Evolutionary conservation across 2,329 filamentous ascomycete genomes (phyloP).

Genomic region (Tricladium varicosporioides): DNA sequence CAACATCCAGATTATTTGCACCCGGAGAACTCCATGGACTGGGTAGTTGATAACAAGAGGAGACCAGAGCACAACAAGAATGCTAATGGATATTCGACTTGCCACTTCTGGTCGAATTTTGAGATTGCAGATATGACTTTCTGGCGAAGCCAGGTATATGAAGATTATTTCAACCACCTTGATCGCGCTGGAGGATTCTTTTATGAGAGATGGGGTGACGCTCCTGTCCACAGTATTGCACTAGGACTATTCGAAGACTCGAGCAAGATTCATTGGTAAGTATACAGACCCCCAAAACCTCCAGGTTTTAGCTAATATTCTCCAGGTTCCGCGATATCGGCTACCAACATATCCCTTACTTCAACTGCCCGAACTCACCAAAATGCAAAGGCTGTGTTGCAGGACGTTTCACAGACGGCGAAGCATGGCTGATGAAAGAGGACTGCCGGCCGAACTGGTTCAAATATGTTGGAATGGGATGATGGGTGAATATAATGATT

Average conservation of each 20-base stretch:
- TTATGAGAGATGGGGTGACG: constrained; percentile 98
- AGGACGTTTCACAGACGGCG: constrained; percentile 86
- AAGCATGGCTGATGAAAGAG: constrained; percentile 79
- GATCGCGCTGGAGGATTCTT: constrained; percentile 96
- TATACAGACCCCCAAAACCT: constrained; percentile 15
- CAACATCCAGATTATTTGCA: constrained; percentile 80
- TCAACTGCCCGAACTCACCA: constrained; percentile 95
- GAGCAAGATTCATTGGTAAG: constrained; percentile 88
- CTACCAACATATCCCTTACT: constrained; percentile 97
- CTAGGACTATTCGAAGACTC: constrained; percentile 89
- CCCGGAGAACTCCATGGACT: constrained; percentile 80
- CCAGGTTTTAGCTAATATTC: constrained; percentile 7
- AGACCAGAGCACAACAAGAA: constrained; percentile 77
- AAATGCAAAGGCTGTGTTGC: constrained; percentile 89
- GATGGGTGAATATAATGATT: constrained; percentile 12
- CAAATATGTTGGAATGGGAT: constrained; percentile 85
- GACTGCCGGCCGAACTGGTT: constrained; percentile 98
- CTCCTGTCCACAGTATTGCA: constrained; percentile 92
- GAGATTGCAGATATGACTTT: constrained; percentile 93
- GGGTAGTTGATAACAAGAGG: constrained; percentile 76
- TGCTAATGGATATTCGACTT: constrained; percentile 93
- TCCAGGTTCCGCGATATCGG: constrained; percentile 96
- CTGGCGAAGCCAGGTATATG: constrained; percentile 86
- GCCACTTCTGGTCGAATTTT: constrained; percentile 99
- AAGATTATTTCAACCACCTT: constrained; percentile 94